Evolutionary conservation across 1,284 basidiomycete genomes (phyloP).

Genomic region (Agroathelia rolfsii): DNA sequence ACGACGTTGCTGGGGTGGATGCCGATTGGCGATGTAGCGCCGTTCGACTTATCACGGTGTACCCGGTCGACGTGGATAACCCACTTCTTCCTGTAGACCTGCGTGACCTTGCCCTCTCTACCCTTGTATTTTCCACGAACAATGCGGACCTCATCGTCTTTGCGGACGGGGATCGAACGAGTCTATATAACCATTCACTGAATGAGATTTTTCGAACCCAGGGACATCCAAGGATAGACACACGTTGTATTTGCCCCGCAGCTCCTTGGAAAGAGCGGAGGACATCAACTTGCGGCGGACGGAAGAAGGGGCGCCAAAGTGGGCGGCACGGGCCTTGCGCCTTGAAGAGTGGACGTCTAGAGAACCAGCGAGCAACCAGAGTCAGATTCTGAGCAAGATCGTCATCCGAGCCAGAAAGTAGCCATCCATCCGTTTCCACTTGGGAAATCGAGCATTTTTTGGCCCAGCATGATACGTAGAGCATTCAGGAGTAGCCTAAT

Average conservation of each 20-base stretch:
- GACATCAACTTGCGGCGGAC: conserved; percentile 98
- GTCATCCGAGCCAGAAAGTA: conserved; percentile 33
- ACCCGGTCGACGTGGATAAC: conserved; percentile 98
- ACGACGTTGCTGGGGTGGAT: conserved; percentile 98
- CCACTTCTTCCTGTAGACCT: conserved; percentile 99
- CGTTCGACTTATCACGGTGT: conserved; percentile 96
- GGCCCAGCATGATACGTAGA: conserved; percentile 4
- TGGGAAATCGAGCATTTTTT: conserved; percentile 17
- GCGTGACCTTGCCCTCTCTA: conserved; percentile 94
- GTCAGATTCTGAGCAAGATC: conserved; percentile 14
- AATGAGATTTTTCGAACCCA: conserved; percentile 6
- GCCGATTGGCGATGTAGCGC: conserved; percentile 87
- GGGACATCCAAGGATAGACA: conserved; percentile 23
- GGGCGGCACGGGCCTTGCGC: conserved; percentile 95
- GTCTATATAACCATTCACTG: conserved; percentile 38
- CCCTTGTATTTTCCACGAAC: conserved; percentile 97
- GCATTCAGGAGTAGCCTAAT: conserved; percentile 12
- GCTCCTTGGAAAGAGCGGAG: conserved; percentile 91
- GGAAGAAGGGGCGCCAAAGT: conserved; percentile 89
- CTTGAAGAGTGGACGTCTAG: conserved; percentile 80
- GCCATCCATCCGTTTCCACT: conserved; percentile 45
- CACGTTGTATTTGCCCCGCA: conserved; percentile 88
- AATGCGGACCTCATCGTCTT: conserved; percentile 97
- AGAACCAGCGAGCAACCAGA: conserved; percentile 17
- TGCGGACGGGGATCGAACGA: conserved; percentile 92